Evolutionary conservation across 1,284 basidiomycete genomes (phyloP).

Genomic region (Cryptococcus neoformans): DNA sequence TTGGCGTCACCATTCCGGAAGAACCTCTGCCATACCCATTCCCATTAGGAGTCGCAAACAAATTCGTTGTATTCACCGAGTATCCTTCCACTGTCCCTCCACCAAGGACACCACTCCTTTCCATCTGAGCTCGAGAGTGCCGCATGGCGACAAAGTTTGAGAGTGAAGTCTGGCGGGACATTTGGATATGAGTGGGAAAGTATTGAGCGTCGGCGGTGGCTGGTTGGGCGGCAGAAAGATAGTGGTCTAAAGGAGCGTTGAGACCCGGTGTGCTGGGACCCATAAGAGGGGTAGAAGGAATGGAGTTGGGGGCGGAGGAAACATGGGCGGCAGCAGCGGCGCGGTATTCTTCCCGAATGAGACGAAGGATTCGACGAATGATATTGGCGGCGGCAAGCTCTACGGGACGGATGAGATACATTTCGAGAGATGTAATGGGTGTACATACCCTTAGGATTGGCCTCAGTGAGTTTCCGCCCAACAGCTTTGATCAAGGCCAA

Average conservation of each 20-base stretch:
- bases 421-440: background rate
- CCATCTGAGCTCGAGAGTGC: slow-evolving; percentile 46
- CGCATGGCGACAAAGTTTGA: slow-evolving; percentile 50
- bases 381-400: slow-evolving; percentile 95
- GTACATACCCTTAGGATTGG: slow-evolving; percentile 84
- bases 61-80: slow-evolving; percentile 23
- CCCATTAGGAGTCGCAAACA: slow-evolving; percentile 28
- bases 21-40: slow-evolving; percentile 8
- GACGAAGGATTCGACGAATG: slow-evolving; percentile 82
- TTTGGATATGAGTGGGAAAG: slow-evolving; percentile 7
- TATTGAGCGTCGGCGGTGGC: background rate
- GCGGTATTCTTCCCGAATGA: slow-evolving; percentile 89
- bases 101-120: slow-evolving; percentile 29
- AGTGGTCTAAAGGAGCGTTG: slow-evolving; percentile 37
- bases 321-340: slow-evolving; percentile 32
- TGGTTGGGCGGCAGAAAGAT: slow-evolving; percentile 27
- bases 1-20: slow-evolving; percentile 6
- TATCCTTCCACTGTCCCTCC: slow-evolving; percentile 5
- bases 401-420: slow-evolving; percentile 35
- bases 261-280: slow-evolving; percentile 39
- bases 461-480: slow-evolving; percentile 75
- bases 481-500: slow-evolving; percentile 75
- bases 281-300: slow-evolving; percentile 43
- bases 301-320: slow-evolving; percentile 28
- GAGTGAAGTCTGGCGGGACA: slow-evolving; percentile 30